Evolutionary conservation across 352 stramenopile species (phyloP).

Genomic region (Pythium angustatum): DNA sequence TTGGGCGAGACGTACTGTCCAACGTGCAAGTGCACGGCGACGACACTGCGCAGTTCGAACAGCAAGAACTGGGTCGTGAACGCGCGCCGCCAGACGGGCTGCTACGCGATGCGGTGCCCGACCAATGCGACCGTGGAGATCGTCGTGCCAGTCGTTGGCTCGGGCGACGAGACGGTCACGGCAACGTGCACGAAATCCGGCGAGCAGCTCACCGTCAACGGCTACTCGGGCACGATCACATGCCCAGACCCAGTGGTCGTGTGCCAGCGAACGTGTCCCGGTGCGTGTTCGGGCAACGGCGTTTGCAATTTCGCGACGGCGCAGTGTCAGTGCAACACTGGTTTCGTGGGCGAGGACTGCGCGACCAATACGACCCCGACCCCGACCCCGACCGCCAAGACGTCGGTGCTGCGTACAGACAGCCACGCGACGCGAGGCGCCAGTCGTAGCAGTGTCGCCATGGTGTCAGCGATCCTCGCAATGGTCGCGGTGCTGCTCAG

Average conservation of each 20-base stretch:
- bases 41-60: constrained; percentile 62
- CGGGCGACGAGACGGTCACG: constrained; percentile 26
- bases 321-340: constrained; percentile 31
- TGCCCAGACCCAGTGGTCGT: constrained; percentile 69
- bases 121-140: constrained; percentile 42
- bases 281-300: constrained; percentile 35
- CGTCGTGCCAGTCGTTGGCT: constrained; percentile 33
- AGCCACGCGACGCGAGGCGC: not conserved
- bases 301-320: constrained; percentile 32
- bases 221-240: constrained; percentile 55
- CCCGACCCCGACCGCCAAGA: constrained; percentile 3
- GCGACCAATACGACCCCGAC: constrained; percentile 21
- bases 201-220: constrained; percentile 35
- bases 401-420: not conserved
- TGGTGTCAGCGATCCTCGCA: not conserved
- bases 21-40: constrained; percentile 69
- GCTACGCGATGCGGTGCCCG: constrained; percentile 73
- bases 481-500: not conserved
- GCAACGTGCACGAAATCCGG: constrained; percentile 52
- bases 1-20: constrained; percentile 75
- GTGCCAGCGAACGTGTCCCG: constrained; percentile 41
- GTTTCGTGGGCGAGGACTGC: constrained; percentile 34
- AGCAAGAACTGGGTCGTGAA: constrained; percentile 63
- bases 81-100: constrained; percentile 61
- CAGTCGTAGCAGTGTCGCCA: too few species aligned